Conservation (phyloP, 768 basidiomycete species). For the Royoungia palumana region DNA sequence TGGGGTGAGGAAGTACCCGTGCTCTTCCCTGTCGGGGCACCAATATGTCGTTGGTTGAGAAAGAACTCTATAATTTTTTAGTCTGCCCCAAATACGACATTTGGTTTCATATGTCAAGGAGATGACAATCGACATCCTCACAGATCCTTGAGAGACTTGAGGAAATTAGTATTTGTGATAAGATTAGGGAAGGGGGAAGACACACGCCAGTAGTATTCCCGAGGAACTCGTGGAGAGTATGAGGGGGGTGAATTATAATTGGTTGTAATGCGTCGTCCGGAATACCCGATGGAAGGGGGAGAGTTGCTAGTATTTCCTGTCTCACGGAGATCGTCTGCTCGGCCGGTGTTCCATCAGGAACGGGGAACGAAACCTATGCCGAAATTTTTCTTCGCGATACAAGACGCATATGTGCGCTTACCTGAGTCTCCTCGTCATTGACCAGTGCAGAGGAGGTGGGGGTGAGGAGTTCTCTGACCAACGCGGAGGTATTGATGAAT, state of each 20-base stretch:
- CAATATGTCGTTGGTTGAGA: conserved; percentile 67
- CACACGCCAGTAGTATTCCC: conserved; percentile 55
- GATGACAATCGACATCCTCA: conserved; percentile 32
- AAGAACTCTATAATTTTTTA: conserved; percentile 64
- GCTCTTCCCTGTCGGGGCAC: conserved; percentile 81
- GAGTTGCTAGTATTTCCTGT: conserved; percentile 50
- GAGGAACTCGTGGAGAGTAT: conserved; percentile 69
- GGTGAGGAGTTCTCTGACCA: conserved; percentile 1
- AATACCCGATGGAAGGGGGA: conserved; percentile 61
- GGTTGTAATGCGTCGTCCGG: conserved; percentile 68
- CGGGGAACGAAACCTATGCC: conserved; percentile 1
- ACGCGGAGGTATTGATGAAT: conserved; percentile 8
- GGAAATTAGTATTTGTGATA: conserved; percentile 5
- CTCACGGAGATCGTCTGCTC: conserved; percentile 50
- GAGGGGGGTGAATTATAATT: conserved; percentile 59
- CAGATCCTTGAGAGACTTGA: conserved; percentile 56
- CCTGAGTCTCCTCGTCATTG: conserved; percentile 9
- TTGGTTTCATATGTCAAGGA: background rate
- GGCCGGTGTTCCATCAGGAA: conserved; percentile 10
- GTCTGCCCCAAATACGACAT: conserved; percentile 35
- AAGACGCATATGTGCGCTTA: conserved; percentile 20
- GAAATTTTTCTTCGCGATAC: background rate
- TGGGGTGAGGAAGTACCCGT: conserved; percentile 73
- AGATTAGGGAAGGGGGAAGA: conserved; percentile 5
- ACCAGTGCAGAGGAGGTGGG: background rate